Evolutionary conservation across 352 stramenopile species (phyloP).

Genomic region (Pythium graminicola): DNA sequence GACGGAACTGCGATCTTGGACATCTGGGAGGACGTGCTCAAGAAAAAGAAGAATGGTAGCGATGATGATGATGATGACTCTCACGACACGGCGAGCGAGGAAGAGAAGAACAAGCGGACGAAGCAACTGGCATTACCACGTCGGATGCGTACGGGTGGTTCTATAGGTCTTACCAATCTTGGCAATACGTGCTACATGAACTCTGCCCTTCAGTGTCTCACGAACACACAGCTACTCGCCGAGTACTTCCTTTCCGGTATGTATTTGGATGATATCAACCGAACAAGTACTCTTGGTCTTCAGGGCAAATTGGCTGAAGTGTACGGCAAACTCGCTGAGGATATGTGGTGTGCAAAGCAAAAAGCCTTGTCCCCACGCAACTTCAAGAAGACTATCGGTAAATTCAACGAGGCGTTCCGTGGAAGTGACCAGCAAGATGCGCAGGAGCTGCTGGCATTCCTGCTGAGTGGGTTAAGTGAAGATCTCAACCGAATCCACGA

Average conservation of each 20-base stretch:
- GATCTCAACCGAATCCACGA: conserved; percentile 97
- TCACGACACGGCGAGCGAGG: conserved; percentile 40
- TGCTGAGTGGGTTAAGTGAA: conserved; percentile 97
- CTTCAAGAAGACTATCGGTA: conserved; percentile 94
- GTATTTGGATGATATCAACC: conserved; percentile 93
- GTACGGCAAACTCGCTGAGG: conserved; percentile 93
- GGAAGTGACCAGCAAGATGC: conserved; percentile 97
- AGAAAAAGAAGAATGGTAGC: conserved; percentile 41
- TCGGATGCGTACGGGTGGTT: conserved; percentile 70
- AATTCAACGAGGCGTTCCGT: conserved; percentile 95
- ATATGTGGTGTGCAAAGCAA: conserved; percentile 95
- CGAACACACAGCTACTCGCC: conserved; percentile 92
- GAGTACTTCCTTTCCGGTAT: conserved; percentile 95
- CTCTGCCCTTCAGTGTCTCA: conserved; percentile 91
- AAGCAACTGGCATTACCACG: conserved; percentile 57
- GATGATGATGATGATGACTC: conserved; percentile 29
- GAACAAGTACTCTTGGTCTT: conserved; percentile 94
- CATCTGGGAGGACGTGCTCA: conserved; percentile 69
- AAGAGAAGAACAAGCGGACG: conserved; percentile 41
- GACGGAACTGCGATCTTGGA: conserved; percentile 62
- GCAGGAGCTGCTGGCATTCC: conserved; percentile 94
- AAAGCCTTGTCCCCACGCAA: conserved; percentile 86
- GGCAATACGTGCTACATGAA: conserved; percentile 97
- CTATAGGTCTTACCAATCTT: conserved; percentile 83
- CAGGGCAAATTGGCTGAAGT: conserved; percentile 92